These are phyloP conservation scores for Neofusicoccum parvum DNA, from an alignment of 2,329 filamentous ascomycete genomes.

Conservation along the genomic window DNA sequence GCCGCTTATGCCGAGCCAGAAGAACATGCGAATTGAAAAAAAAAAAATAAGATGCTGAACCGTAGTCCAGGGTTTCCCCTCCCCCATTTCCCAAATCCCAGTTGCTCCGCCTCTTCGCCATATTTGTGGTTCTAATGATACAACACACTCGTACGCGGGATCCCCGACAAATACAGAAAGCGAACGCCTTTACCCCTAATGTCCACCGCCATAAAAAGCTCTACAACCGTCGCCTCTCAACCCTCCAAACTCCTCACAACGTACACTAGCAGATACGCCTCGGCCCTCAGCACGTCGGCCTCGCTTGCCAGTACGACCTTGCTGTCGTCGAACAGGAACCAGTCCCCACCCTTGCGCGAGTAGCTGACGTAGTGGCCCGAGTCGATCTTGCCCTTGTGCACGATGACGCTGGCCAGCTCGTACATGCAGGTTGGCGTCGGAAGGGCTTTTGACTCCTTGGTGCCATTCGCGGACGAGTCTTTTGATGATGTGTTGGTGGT, in stretches of 20 bases:
- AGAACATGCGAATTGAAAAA: background rate
- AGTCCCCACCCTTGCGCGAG: conserved; percentile 79
- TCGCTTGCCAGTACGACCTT: conserved; percentile 83
- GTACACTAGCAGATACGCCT: conserved; percentile 92
- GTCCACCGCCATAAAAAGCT: too few species aligned
- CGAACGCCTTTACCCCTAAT: too few species aligned
- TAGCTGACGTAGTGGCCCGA: conserved; percentile 93
- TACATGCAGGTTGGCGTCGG: conserved; percentile 67
- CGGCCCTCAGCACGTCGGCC: conserved; percentile 79
- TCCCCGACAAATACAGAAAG: too few species aligned
- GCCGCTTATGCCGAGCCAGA: background rate
- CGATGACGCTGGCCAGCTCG: conserved; percentile 85
- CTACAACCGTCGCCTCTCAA: background rate
- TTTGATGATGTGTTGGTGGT: background rate
- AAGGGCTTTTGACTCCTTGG: conserved; percentile 29
- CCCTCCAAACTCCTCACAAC: conserved; percentile 32
- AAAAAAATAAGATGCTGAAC: background rate
- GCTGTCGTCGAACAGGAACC: conserved; percentile 96
- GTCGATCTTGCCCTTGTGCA: conserved; percentile 91
- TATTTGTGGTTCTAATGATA: background rate
- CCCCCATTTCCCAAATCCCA: background rate
- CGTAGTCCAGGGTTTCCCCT: background rate
- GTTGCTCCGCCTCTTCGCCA: background rate
- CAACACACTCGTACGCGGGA: background rate
- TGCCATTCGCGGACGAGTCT: conserved; percentile 28